Conservation (phyloP, 345 rosid species). For the Fremontodendron californicum region DNA sequence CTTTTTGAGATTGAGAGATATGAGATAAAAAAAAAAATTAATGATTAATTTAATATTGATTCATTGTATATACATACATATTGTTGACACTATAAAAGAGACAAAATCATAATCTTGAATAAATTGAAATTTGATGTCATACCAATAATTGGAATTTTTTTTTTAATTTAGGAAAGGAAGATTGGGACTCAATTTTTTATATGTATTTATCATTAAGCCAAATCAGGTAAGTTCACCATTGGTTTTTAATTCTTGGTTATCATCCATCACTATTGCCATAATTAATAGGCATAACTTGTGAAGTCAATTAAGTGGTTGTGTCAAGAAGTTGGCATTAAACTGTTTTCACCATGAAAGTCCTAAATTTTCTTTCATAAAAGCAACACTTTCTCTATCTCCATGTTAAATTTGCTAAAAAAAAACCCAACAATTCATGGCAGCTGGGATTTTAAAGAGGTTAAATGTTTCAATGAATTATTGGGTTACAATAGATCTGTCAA, state of each 20-base stretch:
- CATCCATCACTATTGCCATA: neutral
- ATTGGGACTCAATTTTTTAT: too few species aligned
- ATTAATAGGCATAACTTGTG: neutral
- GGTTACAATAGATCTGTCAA: neutral
- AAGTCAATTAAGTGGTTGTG: neutral
- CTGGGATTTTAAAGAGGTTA: neutral
- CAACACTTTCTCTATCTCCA: neutral
- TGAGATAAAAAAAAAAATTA: too few species aligned
- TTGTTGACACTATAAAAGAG: too few species aligned
- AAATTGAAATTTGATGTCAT: too few species aligned
- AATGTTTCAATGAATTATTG: neutral
- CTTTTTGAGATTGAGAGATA: too few species aligned
- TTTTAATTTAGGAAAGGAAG: too few species aligned
- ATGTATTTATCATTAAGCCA: too few species aligned
- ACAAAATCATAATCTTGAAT: too few species aligned
- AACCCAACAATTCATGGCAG: neutral
- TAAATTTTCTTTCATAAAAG: neutral
- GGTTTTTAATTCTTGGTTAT: neutral
- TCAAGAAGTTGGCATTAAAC: neutral
- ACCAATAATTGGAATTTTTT: too few species aligned
- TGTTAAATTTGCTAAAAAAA: neutral
- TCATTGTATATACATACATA: too few species aligned
- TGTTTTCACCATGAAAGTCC: neutral
- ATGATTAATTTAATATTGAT: too few species aligned
- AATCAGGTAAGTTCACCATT: neutral